Percentiles rank a stretch among this genome's conserved stretches.
Conservation (phyloP, 129 eudicot species). For the Pulicaria dysenterica region DNA sequence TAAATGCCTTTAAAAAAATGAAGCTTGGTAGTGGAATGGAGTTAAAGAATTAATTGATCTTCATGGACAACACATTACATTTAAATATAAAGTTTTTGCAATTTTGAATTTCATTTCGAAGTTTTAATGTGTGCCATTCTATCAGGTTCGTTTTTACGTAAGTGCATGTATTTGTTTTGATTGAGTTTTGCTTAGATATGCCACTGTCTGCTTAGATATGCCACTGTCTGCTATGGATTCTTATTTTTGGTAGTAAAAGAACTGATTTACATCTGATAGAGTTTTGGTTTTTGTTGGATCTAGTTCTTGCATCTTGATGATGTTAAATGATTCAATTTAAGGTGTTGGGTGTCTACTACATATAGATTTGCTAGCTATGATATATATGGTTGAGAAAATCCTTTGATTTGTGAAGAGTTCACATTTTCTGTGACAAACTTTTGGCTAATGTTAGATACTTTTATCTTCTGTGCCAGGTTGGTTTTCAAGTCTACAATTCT, state of each 20-base stretch:
- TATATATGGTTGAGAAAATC: background rate
- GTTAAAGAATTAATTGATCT: background rate
- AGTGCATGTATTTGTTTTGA: too few species aligned
- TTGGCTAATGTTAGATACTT: background rate
- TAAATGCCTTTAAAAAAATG: background rate
- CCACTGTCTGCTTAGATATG: too few species aligned
- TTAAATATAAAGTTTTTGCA: background rate
- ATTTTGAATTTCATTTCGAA: background rate
- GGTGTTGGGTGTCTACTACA: background rate
- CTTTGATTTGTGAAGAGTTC: background rate
- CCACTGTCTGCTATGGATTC: too few species aligned
- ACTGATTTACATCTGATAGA: too few species aligned
- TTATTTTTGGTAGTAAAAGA: too few species aligned
- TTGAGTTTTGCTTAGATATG: too few species aligned
- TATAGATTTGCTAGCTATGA: background rate
- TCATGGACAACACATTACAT: background rate
- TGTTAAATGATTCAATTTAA: too few species aligned
- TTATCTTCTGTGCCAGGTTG: constrained; percentile 24
- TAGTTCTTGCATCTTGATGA: background rate
- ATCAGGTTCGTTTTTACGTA: background rate
- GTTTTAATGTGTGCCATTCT: background rate
- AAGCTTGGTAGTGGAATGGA: background rate
- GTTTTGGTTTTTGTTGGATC: too few species aligned
- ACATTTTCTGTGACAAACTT: background rate
- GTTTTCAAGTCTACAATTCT: constrained; percentile 3